Base-by-base conservation (phyloP, 2,329 filamentous ascomycete genomes). In the Teratosphaeria viscida region DNA sequence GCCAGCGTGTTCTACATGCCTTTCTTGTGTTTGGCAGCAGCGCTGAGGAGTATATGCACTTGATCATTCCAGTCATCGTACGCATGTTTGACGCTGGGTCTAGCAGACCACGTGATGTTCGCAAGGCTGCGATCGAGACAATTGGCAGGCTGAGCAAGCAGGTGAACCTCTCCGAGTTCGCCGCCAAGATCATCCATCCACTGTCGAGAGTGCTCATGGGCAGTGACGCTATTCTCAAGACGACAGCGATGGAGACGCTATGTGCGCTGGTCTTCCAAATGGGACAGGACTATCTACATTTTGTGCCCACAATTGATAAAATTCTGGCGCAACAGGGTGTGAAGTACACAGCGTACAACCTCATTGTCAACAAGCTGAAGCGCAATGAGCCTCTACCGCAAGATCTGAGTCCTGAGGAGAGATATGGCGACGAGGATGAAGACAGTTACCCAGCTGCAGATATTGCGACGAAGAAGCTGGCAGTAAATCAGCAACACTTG, bases 41-140 rank as follows among this genome's bases (percentile, higher is more conserved):
- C 69, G 89, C 89, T 11, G 94, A 99, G 72, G 94, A 99, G 72
- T 99, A 99, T 73, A 99, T 99, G 94, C 94, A 99, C 72, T 81
- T 99, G 57, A 97, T 99, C 65, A 90, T 99, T 57, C 94, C 94
- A 0, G 90, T 95, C 39, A 91, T 99, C 68, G 92, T 99, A 8
- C 86, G 88, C 53, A 88, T 96, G 55, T 97, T 99, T 69, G 92
- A 99, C 72, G 95, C 90, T 70, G 70, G 67, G 11, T 65, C 69
- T 26, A 64, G 63, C 47, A 64, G 67, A n/a, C 66, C 67, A n/a
- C 78, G 83, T 1, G 87, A 87, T 61, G 84, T 96, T 55, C 84
- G 90, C 57, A 95, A 91, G 73, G 85, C 86, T 27, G 92, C 92
- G 0, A 97, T 99, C 65, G 95, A 99, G 68, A 95, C 91, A 0